Percentiles rank a stretch among this genome's conserved stretches.
Conservation (phyloP, 1,284 basidiomycete genomes). For the Puccinia polysora region DNA sequence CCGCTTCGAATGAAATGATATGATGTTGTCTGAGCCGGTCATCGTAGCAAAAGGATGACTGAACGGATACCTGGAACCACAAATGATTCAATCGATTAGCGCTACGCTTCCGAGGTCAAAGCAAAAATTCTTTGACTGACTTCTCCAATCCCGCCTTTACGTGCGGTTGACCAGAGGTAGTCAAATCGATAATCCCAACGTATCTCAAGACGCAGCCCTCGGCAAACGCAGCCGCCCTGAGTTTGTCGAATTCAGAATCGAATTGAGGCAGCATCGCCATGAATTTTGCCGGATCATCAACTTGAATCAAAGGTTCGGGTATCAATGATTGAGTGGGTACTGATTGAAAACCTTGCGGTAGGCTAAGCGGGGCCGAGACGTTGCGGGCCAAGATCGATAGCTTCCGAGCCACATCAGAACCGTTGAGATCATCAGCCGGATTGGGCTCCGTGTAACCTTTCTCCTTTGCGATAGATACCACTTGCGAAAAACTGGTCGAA, state of each 20-base stretch:
- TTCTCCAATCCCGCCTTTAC: conserved; percentile 83
- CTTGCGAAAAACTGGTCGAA: conserved; percentile 28
- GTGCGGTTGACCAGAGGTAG: conserved; percentile 56
- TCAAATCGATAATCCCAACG: conserved; percentile 87
- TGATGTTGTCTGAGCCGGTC: conserved; percentile 93
- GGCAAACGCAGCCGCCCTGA: conserved; percentile 70
- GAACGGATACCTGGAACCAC: conserved; percentile 65
- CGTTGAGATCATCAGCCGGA: conserved; percentile 91
- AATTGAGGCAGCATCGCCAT: conserved; percentile 73
- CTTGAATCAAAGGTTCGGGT: conserved; percentile 66
- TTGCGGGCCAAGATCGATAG: conserved; percentile 89
- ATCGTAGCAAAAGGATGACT: conserved; percentile 92
- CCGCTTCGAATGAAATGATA: conserved; percentile 90
- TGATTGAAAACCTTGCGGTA: conserved; percentile 69
- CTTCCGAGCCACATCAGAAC: conserved; percentile 94
- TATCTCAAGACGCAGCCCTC: conserved; percentile 82
- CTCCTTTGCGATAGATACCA: conserved; percentile 65
- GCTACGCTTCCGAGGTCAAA: not conserved
- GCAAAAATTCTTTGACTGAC: conserved; percentile 56
- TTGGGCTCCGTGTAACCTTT: conserved; percentile 98
- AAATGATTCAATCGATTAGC: conserved; percentile 32
- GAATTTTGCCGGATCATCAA: conserved; percentile 68
- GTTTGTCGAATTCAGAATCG: conserved; percentile 71
- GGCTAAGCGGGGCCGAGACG: conserved; percentile 53
- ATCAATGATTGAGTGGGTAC: conserved; percentile 82